A percentile compares a stretch with the other conserved stretches of the same genome.
These are phyloP conservation scores for Phytophthora agathidicida DNA, from an alignment of 352 stramenopile species.

Conservation along the genomic window DNA sequence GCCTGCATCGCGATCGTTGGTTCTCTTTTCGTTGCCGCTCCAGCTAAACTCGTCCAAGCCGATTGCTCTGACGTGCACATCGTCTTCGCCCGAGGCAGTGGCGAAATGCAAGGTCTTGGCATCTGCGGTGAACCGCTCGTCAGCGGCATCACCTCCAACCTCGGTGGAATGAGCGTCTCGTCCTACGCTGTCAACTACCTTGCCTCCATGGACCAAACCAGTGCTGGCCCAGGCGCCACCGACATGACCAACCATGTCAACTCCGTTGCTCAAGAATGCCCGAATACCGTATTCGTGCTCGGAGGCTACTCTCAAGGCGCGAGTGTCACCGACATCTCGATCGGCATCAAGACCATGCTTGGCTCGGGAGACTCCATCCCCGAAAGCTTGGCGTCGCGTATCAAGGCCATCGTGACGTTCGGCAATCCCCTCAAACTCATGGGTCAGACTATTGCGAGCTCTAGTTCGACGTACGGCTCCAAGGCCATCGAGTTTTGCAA, in stretches of 20 bases:
- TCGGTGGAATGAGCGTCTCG: constrained; percentile 41
- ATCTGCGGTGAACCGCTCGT: constrained; percentile 38
- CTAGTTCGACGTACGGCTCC: constrained; percentile 31
- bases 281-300: constrained; percentile 36
- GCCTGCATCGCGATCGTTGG: neutral
- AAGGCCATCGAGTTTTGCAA: constrained; percentile 43
- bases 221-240: constrained; percentile 32
- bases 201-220: constrained; percentile 30
- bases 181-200: constrained; percentile 42
- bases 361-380: constrained; percentile 30
- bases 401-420: constrained; percentile 46
- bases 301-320: constrained; percentile 43
- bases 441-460: constrained; percentile 30
- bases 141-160: constrained; percentile 27
- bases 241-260: constrained; percentile 44
- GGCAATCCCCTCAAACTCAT: constrained; percentile 39
- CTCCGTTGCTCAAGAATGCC: constrained; percentile 30
- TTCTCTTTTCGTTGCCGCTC: neutral
- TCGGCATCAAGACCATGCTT: constrained; percentile 36
- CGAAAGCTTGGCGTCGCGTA: constrained; percentile 22
- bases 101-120: constrained; percentile 34
- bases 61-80: constrained; percentile 35
- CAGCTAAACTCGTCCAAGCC: constrained; percentile 4
- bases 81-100: constrained; percentile 44
- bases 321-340: constrained; percentile 38